Conservation (phyloP, 495 filamentous ascomycete species). For the Monascus purpureus region DNA sequence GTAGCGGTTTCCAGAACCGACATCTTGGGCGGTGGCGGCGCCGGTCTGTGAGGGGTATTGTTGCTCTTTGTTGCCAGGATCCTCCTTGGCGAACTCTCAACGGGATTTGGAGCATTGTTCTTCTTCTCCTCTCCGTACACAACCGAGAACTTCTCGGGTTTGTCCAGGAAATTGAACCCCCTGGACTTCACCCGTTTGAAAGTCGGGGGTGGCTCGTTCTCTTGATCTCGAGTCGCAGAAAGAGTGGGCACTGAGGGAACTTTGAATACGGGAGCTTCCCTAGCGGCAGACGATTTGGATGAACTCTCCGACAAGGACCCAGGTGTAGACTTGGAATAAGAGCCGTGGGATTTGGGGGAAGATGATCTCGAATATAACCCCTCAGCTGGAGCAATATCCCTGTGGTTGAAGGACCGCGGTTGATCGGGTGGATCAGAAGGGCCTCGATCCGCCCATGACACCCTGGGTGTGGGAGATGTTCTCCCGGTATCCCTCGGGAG, state of each 20-base stretch:
- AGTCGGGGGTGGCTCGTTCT: slow-evolving; percentile 66
- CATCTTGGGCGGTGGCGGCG: slow-evolving; percentile 88
- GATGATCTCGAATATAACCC: slow-evolving; percentile 24
- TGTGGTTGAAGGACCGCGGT: slow-evolving; percentile 12
- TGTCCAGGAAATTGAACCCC: slow-evolving; percentile 41
- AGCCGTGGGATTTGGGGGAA: slow-evolving; percentile 27
- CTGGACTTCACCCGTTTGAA: slow-evolving; percentile 57
- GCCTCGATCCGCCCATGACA: slow-evolving; percentile 33
- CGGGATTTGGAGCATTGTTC: slow-evolving; percentile 20
- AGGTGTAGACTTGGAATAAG: slow-evolving; percentile 28
- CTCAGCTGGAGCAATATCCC: slow-evolving; percentile 10
- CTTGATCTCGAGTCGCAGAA: slow-evolving; percentile 54
- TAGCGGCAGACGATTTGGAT: slow-evolving; percentile 21
- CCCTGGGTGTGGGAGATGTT: slow-evolving; percentile 23
- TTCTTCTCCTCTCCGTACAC: slow-evolving; percentile 36
- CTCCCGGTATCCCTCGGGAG: slow-evolving; percentile 16
- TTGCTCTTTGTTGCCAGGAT: slow-evolving; percentile 57
- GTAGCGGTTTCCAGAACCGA: slow-evolving; percentile 85
- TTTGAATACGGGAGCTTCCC: slow-evolving; percentile 46
- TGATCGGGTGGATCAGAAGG: slow-evolving; percentile 17
- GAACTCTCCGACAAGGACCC: slow-evolving; percentile 25
- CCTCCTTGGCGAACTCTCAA: slow-evolving; percentile 47
- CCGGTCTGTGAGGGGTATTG: slow-evolving; percentile 73
- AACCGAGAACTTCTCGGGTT: slow-evolving; percentile 41
- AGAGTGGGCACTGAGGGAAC: slow-evolving; percentile 46